A percentile compares a stretch with the other conserved stretches of the same genome.
These are phyloP conservation scores for Bipolaris bicolor DNA, from an alignment of 2,329 filamentous ascomycete genomes.

Conservation along the genomic window DNA sequence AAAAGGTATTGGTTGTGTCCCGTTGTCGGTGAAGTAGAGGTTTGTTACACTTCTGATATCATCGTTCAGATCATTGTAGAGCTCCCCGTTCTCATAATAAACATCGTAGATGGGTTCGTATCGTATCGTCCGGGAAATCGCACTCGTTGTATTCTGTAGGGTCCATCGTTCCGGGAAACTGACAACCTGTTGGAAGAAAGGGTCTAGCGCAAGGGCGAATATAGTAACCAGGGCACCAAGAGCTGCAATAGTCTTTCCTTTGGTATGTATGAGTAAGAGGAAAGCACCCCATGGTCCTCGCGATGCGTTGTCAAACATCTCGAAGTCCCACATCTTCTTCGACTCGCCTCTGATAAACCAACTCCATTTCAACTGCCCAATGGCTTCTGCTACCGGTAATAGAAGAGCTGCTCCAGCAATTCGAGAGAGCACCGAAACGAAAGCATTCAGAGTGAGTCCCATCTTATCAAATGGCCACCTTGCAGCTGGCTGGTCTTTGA, in stretches of 20 bases:
- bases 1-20: conserved; percentile 25
- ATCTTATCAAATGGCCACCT: conserved; percentile 23
- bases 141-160: conserved; percentile 11
- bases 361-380: conserved; percentile 47
- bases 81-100: too few species aligned
- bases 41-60: too few species aligned
- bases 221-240: conserved; percentile 34
- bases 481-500: conserved; percentile 7
- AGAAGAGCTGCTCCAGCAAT: conserved; percentile 39
- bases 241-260: conserved; percentile 28
- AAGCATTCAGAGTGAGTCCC: conserved; percentile 34
- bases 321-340: conserved; percentile 44
- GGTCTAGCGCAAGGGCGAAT: conserved; percentile 29
- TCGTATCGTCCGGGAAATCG: conserved; percentile 13
- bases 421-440: conserved; percentile 35
- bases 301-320: conserved; percentile 44
- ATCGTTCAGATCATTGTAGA: too few species aligned
- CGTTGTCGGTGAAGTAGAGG: too few species aligned
- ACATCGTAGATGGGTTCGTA: too few species aligned
- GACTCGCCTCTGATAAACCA: conserved; percentile 37
- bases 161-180: conserved; percentile 32
- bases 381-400: conserved; percentile 36
- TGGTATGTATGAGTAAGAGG: conserved; percentile 23
- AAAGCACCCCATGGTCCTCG: conserved; percentile 37
- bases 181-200: conserved; percentile 44